These are phyloP conservation scores for Periconia sp. DNA, from an alignment of 2,329 filamentous ascomycete species.

Conservation along the genomic window DNA sequence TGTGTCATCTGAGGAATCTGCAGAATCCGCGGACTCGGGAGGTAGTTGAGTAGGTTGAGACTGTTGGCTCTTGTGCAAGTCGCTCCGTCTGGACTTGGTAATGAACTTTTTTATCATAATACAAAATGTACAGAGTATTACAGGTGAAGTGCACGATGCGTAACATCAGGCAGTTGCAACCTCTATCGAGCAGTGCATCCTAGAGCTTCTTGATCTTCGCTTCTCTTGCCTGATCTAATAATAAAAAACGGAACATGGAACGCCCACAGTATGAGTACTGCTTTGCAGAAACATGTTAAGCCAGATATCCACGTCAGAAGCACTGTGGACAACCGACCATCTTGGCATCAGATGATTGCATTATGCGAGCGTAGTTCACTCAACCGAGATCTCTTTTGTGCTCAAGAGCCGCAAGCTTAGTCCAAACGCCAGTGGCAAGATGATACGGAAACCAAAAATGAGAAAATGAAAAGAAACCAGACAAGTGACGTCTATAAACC, in stretches of 20 bases:
- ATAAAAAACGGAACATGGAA: not conserved
- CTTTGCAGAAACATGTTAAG: not conserved
- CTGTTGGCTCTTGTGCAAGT: not conserved
- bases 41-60: not conserved
- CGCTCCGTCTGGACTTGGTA: not conserved
- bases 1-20: not conserved
- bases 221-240: not conserved
- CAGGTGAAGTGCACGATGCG: not conserved
- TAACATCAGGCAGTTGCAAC: too few relatives aligned
- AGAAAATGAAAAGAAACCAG: constrained; percentile 9
- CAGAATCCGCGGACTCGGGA: not conserved
- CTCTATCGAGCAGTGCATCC: too few relatives aligned
- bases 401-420: not conserved
- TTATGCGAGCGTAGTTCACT: not conserved
- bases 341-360: not conserved
- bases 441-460: not conserved
- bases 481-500: constrained; percentile 25
- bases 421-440: not conserved
- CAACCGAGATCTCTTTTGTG: not conserved
- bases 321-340: not conserved
- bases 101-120: constrained; percentile 9
- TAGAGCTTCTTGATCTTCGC: too few relatives aligned
- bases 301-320: not conserved
- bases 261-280: not conserved
- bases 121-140: not conserved